Evolutionary conservation across 441 rosid genomes (phyloP), one percentile per base, ranked within the genome.

Genomic region (California macrophylla): DNA sequence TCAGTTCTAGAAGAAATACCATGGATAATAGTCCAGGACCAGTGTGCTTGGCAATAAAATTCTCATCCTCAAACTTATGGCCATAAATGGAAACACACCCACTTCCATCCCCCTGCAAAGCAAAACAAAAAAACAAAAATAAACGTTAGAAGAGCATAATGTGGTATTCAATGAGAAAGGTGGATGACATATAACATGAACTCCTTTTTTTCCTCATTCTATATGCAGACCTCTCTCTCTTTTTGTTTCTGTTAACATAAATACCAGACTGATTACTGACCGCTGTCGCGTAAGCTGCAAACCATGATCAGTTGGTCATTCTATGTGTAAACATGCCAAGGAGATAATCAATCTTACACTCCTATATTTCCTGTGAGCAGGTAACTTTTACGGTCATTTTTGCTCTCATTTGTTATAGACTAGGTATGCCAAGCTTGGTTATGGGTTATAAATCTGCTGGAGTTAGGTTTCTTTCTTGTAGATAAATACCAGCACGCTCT

Each of bases 1-100:
- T 47, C 6, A 47, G 54, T 47, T 47, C 20, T 42, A 13, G n/a
- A 47, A 47, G 18, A 16, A 15, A 50, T 84, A 91, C 98, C 98
- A 94, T 92, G 0, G 98, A 94, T 50, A 92, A 85, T 26, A 92
- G 79, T 72, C 98, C 98, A 10, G 98, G 98, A 21, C 98, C 97
- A 42, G 98, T 94, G 81, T 94, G 98, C 66, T 88, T 91, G 26
- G 98, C 94, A 61, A 78, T 77, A 71, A 91, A 94, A 72, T 88
- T 91, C 71, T 94, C 96, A 74, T 94, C 98, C 0, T 91, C 96
- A 50, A 91, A 89, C 81, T 88, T 83, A 69, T 67, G 96, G 13
- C 98, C 97, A 65, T 90, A 91, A 26, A 94, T 86, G 6, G 97
- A 94, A 71, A 78, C 66, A 34, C 96, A 94, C 66, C 98, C 98